phyloP scores from a whole-genome alignment of 2,329 filamentous ascomycete genomes.

The Diaporthe sp. region DNA sequence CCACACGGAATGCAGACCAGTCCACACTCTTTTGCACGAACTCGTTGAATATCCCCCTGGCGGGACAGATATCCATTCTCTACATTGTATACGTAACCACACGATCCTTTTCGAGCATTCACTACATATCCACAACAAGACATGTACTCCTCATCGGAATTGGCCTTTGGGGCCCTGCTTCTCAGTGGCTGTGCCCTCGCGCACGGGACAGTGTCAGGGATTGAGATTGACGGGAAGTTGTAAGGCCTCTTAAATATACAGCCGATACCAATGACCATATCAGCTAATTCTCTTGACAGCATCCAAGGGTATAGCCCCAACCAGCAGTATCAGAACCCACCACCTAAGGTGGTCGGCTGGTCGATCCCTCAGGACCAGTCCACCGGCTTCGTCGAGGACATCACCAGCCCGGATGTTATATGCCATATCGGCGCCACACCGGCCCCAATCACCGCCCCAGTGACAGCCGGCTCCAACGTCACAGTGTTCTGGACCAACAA shows the following conservation, averaged over 20 bases:
- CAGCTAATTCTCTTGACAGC: constrained; percentile 48
- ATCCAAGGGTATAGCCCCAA: constrained; percentile 50
- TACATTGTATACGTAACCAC: not conserved
- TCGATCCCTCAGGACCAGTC: constrained; percentile 49
- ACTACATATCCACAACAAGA: not conserved
- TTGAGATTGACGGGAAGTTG: constrained; percentile 28
- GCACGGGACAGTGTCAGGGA: constrained; percentile 25
- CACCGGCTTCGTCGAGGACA: constrained; percentile 48
- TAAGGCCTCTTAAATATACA: not conserved
- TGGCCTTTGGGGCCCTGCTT: constrained; percentile 1
- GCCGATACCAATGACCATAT: not conserved
- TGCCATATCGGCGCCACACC: constrained; percentile 49
- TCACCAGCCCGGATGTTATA: constrained; percentile 47
- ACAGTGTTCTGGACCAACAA: constrained; percentile 48
- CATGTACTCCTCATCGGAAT: constrained; percentile 2
- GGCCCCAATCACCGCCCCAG: constrained; percentile 46
- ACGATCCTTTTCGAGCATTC: constrained; percentile 5
- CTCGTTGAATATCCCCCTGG: not conserved
- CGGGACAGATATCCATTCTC: constrained; percentile 8
- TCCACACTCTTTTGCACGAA: not conserved
- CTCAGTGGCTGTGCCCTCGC: constrained; percentile 3
- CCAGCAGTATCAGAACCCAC: constrained; percentile 48
- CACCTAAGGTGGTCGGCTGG: constrained; percentile 49
- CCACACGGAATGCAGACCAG: not conserved
- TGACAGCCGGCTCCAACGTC: constrained; percentile 48